Evolutionary conservation across 306 rosid genomes (phyloP), one percentile per base, ranked within the genome.

Genomic region (Acacia acuminata): DNA sequence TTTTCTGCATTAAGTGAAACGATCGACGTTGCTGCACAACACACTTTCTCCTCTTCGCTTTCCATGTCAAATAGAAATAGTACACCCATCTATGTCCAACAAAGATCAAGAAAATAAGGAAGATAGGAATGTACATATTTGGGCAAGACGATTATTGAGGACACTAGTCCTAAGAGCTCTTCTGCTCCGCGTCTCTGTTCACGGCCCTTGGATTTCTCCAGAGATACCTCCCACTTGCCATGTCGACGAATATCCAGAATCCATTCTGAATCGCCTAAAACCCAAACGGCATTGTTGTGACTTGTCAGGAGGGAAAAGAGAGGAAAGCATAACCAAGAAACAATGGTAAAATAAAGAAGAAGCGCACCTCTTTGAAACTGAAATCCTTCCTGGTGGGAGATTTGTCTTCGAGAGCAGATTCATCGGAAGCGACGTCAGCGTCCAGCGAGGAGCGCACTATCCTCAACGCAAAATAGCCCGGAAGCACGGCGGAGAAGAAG

Each of bases 141-240:
- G 50, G n/a, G 48, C 25, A 45, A 42, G 36, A 45, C n/a, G 66
- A 71, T 64, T 47, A 74, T 2, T 11, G 22, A n/a, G 64, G 55
- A 60, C 19, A 8, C 22, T 45, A 45, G 58, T 71, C 25, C 79
- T 78, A 81, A 32, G 71, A 64, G 75, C 61, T 77, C 79, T 81
- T 86, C 34, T 85, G 58, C 75, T 80, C 84, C 0, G 19, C 73
- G 25, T 75, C 80, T 15, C 71, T 74, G 60, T 81, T 84, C 74
- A 67, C 79, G 56, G 81, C 79, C 84, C 63, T 88, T 66, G 90
- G 61, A 84, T 91, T 90, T 87, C 93, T 89, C 97, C 97, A 93
- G 65, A 90, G 83, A 79, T 90, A 93, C 82, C 87, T 91, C 77
- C 97, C 97, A 75, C 93, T 93, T 53, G 94, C 93, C 97, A 90